phyloP scores from a whole-genome alignment of 352 stramenopile genomes.

The Phytophthora uliginosa region DNA sequence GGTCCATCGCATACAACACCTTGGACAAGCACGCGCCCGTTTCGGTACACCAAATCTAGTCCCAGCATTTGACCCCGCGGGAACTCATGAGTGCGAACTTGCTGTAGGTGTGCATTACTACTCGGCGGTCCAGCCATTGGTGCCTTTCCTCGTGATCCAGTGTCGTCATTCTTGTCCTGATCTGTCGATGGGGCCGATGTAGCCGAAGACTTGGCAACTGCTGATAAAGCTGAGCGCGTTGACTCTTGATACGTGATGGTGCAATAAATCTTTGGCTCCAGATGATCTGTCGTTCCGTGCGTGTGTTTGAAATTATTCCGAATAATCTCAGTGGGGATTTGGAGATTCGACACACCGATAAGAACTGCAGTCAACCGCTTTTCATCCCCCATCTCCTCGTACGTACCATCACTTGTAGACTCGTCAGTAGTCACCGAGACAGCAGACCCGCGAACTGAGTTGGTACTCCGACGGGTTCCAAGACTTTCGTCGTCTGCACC shows the following conservation, averaged over 20 bases:
- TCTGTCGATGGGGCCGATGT: slow-evolving; percentile 11
- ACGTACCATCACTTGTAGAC: slow-evolving; percentile 64
- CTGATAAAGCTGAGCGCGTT: slow-evolving; percentile 78
- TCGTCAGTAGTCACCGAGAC: slow-evolving; percentile 78
- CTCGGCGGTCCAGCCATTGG: slow-evolving; percentile 15
- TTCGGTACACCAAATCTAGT: slow-evolving; percentile 86
- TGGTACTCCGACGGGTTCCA: slow-evolving; percentile 24
- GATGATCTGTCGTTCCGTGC: slow-evolving; percentile 34
- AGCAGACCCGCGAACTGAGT: slow-evolving; percentile 36
- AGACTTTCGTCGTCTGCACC: slow-evolving; percentile 28
- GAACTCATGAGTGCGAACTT: slow-evolving; percentile 78
- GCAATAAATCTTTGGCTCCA: slow-evolving; percentile 84
- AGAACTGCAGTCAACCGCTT: slow-evolving; percentile 79
- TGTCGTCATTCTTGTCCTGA: slow-evolving; percentile 24
- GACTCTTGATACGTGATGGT: slow-evolving; percentile 84
- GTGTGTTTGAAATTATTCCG: slow-evolving; percentile 47
- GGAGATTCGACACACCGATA: slow-evolving; percentile 78
- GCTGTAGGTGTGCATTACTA: slow-evolving; percentile 47
- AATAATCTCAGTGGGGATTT: slow-evolving; percentile 57
- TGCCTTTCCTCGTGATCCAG: slow-evolving; percentile 4
- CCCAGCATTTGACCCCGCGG: slow-evolving; percentile 64
- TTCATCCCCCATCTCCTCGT: slow-evolving; percentile 75
- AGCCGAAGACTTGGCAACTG: slow-evolving; percentile 58
- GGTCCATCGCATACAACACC: slow-evolving; percentile 75
- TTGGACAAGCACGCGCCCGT: slow-evolving; percentile 80